phyloP scores from a whole-genome alignment of 1,284 basidiomycete genomes.

The Ganoderma sinense region DNA sequence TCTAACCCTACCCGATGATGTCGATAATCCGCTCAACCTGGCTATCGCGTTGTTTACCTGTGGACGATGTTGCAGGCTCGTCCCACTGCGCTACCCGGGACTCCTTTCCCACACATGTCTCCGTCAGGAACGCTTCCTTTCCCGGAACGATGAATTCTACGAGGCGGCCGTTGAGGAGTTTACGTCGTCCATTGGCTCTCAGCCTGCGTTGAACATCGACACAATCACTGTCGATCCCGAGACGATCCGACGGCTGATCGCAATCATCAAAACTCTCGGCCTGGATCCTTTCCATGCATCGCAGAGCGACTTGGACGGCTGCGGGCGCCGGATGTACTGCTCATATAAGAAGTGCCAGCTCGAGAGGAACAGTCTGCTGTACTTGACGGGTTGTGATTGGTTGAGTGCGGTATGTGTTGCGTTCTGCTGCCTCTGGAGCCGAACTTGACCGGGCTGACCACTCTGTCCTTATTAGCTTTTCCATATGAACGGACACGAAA shows the following conservation, averaged over 20 bases:
- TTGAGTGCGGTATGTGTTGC: background rate
- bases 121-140: background rate
- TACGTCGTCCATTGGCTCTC: background rate
- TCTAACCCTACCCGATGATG: background rate
- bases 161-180: background rate
- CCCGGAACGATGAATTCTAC: background rate
- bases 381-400: background rate
- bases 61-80: background rate
- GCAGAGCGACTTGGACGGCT: background rate
- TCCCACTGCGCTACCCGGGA: background rate
- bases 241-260: background rate
- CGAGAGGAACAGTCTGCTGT: background rate
- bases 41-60: background rate
- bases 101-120: background rate
- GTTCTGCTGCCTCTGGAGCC: background rate
- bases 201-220: background rate
- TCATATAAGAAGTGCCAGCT: slow-evolving; percentile 3
- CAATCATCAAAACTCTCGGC: background rate
- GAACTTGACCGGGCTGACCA: background rate
- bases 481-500: background rate
- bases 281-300: background rate
- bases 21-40: background rate
- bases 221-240: background rate
- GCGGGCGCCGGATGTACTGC: background rate
- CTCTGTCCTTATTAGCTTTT: background rate